Evolutionary conservation across 306 rosid genomes (phyloP).

Genomic region (Ormosia semicastrata): DNA sequence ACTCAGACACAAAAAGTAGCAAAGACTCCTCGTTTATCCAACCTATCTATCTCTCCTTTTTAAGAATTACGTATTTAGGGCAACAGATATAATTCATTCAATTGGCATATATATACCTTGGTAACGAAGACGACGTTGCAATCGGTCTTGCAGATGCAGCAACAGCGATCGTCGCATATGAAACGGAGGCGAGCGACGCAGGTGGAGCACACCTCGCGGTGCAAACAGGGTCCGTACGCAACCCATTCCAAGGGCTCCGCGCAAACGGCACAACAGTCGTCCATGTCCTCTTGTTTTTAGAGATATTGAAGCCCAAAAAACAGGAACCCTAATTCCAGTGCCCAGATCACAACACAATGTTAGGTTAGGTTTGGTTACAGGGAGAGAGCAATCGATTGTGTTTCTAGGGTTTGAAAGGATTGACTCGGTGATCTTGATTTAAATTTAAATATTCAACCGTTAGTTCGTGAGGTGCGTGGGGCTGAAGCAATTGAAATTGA

Average conservation of each 20-base stretch:
- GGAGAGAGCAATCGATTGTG: background rate
- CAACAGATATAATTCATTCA: background rate
- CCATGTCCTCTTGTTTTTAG: slow-evolving; percentile 47
- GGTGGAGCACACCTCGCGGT: slow-evolving; percentile 93
- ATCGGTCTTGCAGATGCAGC: slow-evolving; percentile 90
- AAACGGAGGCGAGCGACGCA: slow-evolving; percentile 96
- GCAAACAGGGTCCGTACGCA: slow-evolving; percentile 90
- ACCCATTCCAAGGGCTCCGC: slow-evolving; percentile 95
- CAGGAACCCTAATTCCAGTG: slow-evolving; percentile 29
- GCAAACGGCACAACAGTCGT: slow-evolving; percentile 94
- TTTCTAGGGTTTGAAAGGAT: slow-evolving; percentile 1
- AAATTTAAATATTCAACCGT: background rate
- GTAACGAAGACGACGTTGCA: slow-evolving; percentile 70
- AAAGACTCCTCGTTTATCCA: background rate
- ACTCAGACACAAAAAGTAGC: background rate
- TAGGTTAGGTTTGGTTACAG: background rate
- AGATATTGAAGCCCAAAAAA: background rate
- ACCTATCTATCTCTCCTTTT: background rate
- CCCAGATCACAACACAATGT: background rate
- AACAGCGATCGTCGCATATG: slow-evolving; percentile 79
- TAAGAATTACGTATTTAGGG: background rate
- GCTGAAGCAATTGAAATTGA: background rate
- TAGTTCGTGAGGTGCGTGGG: background rate
- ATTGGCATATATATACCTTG: slow-evolving; percentile 47
- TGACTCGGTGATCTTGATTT: background rate